Evolutionary conservation across 768 basidiomycete genomes (phyloP), one percentile per base, ranked within the genome.

Genomic region (Suillus americanus): DNA sequence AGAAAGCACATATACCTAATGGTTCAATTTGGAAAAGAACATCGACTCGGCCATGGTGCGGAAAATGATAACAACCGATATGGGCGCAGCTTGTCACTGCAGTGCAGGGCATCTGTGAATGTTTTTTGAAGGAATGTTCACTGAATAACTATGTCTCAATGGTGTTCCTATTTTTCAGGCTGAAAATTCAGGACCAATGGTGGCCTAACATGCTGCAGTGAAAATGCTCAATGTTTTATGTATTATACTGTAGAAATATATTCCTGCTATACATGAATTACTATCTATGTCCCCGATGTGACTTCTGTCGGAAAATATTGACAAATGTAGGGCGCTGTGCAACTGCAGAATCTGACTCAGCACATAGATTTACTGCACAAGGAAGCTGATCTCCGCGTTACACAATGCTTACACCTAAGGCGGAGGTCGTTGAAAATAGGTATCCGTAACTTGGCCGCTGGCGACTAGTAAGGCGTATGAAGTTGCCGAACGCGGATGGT

Each of bases 401-500:
- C 35, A 37, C 23, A 16, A 57, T 38, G 25, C 37, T 2, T 38
- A 9, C n/a, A 56, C 23, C 35, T 5, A 25, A 23, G 55, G 30
- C 13, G 35, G 18, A 30, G 28, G 51, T 30, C 50, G 23, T 50
- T 23, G 50, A 51, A 18, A 51, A 30, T 30, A 10, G 20, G 18
- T 53, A 20, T 53, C 5, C 51, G 50, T 55, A 37, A 55, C 54
- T 23, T 55, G 23, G 37, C 16, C 37, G 23, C 56, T 57, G 38
- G 38, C 56, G 16, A 40, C 41, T 40, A 25, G 38, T 59, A 59
- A 59, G 56, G 56, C 56, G 56, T 59, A 59, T 28, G 25, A 18
- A 28, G 37, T 40, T 59, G 28, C 56, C 56, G 56, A 59, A 59
- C 56, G 38, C 12, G 56, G 56, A 57, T 20, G 20, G 16, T 46